Conservation (phyloP, 2,329 filamentous ascomycete genomes). For the Reticulascus tulasneorum region DNA sequence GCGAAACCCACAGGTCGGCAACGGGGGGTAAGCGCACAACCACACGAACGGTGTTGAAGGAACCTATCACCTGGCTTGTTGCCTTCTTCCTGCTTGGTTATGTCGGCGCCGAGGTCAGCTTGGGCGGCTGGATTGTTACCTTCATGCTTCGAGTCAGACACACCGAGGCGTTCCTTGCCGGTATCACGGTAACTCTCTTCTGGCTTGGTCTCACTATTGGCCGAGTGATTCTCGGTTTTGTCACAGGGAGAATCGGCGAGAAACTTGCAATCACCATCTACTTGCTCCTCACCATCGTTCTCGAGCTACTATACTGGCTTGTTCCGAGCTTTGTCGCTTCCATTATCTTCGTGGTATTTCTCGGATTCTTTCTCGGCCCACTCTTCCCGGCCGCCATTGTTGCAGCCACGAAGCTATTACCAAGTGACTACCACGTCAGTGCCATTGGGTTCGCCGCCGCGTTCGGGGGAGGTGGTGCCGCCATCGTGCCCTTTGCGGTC, state of each 20-base stretch:
- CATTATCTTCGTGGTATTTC: constrained; percentile 64
- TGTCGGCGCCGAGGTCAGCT: constrained; percentile 71
- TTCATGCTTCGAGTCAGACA: constrained; percentile 81
- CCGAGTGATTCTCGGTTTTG: constrained; percentile 67
- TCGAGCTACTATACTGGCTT: constrained; percentile 77
- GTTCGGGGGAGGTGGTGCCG: constrained; percentile 70
- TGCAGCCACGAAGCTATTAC: constrained; percentile 69
- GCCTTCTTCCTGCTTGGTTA: constrained; percentile 74
- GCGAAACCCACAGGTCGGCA: constrained; percentile 27
- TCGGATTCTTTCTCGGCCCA: constrained; percentile 78
- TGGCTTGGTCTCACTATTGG: constrained; percentile 81
- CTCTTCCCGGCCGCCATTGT: constrained; percentile 74
- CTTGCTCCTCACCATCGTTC: constrained; percentile 55
- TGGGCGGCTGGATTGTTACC: constrained; percentile 75
- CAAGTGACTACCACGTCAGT: constrained; percentile 69
- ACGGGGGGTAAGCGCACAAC: constrained; percentile 38
- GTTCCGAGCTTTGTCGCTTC: constrained; percentile 73
- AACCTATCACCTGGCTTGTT: constrained; percentile 65
- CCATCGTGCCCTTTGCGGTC: constrained; percentile 61
- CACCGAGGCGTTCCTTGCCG: constrained; percentile 65
- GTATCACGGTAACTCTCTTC: constrained; percentile 74
- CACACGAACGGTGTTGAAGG: constrained; percentile 38
- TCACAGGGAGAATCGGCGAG: constrained; percentile 71
- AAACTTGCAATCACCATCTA: constrained; percentile 62
- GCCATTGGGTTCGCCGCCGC: constrained; percentile 78